Conservation (phyloP, 805 yeast genomes). For the Ogataea populi-albae region DNA sequence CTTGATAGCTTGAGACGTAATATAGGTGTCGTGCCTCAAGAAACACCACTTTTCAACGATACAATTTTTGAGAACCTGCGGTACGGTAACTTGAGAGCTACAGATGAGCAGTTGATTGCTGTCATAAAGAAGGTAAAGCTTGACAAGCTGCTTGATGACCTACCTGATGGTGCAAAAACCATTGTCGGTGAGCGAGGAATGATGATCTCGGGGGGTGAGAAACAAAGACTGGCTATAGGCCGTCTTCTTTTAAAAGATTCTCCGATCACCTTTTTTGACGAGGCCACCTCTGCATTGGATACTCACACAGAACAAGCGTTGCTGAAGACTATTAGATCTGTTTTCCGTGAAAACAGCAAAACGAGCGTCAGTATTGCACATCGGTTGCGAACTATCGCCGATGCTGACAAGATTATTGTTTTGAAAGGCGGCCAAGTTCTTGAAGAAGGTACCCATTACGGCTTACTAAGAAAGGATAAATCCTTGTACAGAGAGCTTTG, state of each 20-base stretch:
- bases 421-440: slow-evolving; percentile 71
- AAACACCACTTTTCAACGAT: slow-evolving; percentile 92
- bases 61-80: slow-evolving; percentile 82
- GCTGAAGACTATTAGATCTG: slow-evolving; percentile 65
- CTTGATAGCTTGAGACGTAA: slow-evolving; percentile 69
- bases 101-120: slow-evolving; percentile 63
- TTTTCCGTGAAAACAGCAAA: slow-evolving; percentile 53
- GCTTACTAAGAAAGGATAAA: slow-evolving; percentile 47
- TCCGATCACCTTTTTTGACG: slow-evolving; percentile 92
- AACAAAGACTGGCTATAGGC: slow-evolving; percentile 92
- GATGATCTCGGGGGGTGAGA: slow-evolving; percentile 99
- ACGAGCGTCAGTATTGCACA: slow-evolving; percentile 95
- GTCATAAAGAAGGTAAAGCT: slow-evolving; percentile 73
- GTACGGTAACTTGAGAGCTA: slow-evolving; percentile 75
- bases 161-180: slow-evolving; percentile 84
- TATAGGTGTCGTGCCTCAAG: slow-evolving; percentile 96
- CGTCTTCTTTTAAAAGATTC: slow-evolving; percentile 82
- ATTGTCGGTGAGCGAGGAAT: slow-evolving; percentile 96
- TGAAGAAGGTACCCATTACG: slow-evolving; percentile 84
- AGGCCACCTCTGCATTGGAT: slow-evolving; percentile 94
- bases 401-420: slow-evolving; percentile 90
- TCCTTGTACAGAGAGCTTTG: slow-evolving; percentile 81
- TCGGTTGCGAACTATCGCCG: slow-evolving; percentile 88
- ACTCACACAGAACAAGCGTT: slow-evolving; percentile 92
- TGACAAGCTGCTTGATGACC: slow-evolving; percentile 53